Conservation (phyloP, 106 monocot species). For the Dendrobium nobile region DNA sequence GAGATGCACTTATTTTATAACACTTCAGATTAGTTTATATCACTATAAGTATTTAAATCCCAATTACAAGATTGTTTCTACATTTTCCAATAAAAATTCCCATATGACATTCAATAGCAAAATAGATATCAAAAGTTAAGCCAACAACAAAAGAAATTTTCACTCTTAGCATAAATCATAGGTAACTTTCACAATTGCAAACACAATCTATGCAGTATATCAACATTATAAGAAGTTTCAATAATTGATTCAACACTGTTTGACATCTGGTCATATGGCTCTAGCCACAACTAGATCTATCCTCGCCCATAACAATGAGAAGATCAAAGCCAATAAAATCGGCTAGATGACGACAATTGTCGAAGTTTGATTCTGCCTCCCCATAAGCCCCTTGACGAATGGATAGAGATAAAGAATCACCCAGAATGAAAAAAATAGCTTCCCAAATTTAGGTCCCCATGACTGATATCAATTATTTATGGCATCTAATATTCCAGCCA, state of each 20-base stretch:
- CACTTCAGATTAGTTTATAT: too few species aligned
- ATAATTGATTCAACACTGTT: constrained; percentile 75
- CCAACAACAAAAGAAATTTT: background rate
- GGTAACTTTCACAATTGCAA: background rate
- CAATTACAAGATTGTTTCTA: too few species aligned
- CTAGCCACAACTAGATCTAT: constrained; percentile 63
- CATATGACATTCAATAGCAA: too few species aligned
- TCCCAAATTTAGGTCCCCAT: constrained; percentile 37
- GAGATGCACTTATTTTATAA: too few species aligned
- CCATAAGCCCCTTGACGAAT: constrained; percentile 91
- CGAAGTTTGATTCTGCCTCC: constrained; percentile 78
- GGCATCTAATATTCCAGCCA: too few species aligned
- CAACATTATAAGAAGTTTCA: constrained; percentile 15
- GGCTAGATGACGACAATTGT: constrained; percentile 92
- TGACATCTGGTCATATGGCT: constrained; percentile 50
- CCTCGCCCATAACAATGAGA: constrained; percentile 84
- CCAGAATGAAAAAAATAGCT: constrained; percentile 88
- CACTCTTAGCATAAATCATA: background rate
- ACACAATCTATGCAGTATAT: background rate
- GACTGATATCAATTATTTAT: too few species aligned
- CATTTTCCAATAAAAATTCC: too few species aligned
- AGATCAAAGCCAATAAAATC: constrained; percentile 71
- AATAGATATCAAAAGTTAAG: background rate
- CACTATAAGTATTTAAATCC: too few species aligned
- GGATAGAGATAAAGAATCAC: constrained; percentile 89